A percentile compares a stretch with the other conserved stretches of the same genome.
phyloP scores from a whole-genome alignment of 2,329 filamentous ascomycete species.

The Neonectria ditissima region DNA sequence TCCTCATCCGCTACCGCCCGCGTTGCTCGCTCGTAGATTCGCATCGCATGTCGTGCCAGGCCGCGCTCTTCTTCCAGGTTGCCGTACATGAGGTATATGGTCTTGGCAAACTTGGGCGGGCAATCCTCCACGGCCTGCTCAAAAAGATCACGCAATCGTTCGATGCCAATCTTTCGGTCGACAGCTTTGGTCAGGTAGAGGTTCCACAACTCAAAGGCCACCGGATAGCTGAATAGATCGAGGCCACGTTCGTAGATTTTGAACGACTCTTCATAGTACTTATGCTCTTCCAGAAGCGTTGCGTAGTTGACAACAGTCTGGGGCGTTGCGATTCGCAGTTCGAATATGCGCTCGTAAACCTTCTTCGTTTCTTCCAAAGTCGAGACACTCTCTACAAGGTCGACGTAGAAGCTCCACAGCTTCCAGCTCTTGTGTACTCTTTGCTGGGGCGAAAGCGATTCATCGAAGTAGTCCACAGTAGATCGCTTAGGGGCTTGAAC shows the following conservation, averaged over 20 bases:
- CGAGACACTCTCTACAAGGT: constrained; percentile 94
- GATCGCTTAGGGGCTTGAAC: constrained; percentile 96
- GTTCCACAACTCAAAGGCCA: constrained; percentile 99
- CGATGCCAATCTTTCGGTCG: constrained; percentile 94
- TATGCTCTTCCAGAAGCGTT: constrained; percentile 92
- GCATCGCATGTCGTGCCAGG: constrained; percentile 95
- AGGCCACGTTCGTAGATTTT: constrained; percentile 96
- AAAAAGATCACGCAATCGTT: constrained; percentile 92
- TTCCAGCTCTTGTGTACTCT: constrained; percentile 99
- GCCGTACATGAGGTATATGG: constrained; percentile 97
- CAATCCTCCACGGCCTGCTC: constrained; percentile 97
- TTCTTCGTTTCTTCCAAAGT: constrained; percentile 92
- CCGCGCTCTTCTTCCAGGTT: constrained; percentile 96
- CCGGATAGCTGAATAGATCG: constrained; percentile 98
- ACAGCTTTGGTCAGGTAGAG: constrained; percentile 97
- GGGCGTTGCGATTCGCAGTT: constrained; percentile 95
- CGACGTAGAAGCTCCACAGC: constrained; percentile 98
- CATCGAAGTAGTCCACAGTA: constrained; percentile 99
- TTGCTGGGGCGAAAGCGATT: constrained; percentile 92
- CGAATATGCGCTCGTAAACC: constrained; percentile 97
- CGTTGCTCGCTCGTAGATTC: constrained; percentile 97
- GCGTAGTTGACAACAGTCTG: constrained; percentile 99
- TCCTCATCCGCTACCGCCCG: constrained; percentile 95
- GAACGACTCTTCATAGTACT: constrained; percentile 97
- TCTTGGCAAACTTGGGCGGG: constrained; percentile 95